Evolutionary conservation across 148 eudicot species (phyloP).

Genomic region (Rhododendron molle): DNA sequence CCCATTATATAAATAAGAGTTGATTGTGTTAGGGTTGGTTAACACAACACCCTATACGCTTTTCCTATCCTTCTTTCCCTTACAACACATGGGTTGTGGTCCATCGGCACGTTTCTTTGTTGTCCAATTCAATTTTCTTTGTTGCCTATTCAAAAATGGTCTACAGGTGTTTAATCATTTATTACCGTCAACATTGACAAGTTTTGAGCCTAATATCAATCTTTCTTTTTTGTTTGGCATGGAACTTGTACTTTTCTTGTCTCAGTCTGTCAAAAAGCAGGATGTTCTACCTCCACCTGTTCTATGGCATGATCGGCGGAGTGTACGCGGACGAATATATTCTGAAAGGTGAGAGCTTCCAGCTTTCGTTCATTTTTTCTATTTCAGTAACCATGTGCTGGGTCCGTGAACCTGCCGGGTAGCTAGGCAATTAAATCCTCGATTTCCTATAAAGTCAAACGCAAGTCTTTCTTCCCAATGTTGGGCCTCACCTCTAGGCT

Average conservation of each 20-base stretch:
- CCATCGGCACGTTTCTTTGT: background rate
- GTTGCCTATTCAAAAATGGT: background rate
- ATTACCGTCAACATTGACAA: background rate
- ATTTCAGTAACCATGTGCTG: background rate
- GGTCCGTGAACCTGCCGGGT: background rate
- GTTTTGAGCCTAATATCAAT: background rate
- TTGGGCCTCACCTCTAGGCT: background rate
- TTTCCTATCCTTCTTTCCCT: no score
- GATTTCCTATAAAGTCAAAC: background rate
- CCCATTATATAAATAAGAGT: no score
- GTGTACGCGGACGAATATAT: conserved; percentile 4
- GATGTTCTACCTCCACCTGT: conserved; percentile 17
- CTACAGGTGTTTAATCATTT: background rate
- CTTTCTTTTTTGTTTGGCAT: background rate
- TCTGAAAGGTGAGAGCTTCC: conserved; percentile 15
- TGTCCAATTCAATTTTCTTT: background rate
- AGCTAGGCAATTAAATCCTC: background rate
- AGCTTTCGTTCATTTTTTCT: background rate
- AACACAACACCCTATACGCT: no score
- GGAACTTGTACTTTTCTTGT: background rate
- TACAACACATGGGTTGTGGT: background rate
- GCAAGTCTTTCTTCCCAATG: background rate
- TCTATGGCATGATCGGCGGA: conserved; percentile 26
- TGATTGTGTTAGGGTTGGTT: no score
- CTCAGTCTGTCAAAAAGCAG: conserved; percentile 20